Base-by-base conservation (phyloP, 2,329 filamentous ascomycete species). In the Didymella exigua region DNA sequence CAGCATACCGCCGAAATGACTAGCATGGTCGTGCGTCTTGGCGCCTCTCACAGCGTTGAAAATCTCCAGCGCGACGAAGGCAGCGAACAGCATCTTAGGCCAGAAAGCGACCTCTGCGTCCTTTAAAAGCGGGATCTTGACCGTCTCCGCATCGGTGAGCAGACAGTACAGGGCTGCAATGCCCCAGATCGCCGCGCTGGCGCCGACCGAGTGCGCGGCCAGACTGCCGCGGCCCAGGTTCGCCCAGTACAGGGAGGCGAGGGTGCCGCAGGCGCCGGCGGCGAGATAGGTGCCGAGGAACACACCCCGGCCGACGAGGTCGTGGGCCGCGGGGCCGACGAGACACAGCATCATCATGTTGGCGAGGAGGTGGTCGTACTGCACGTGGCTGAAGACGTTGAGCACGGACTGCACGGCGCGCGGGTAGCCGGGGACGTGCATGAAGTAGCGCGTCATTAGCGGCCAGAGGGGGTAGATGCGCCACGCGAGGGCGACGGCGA, bases 331-430 rank as follows among this genome's bases (percentile, higher is more conserved):
- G 27, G 82, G 82, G 21, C 89, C 90, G 16, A 91, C 79, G 66
- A 90, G 77, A 78, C 81, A 87, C 4, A 93, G 77, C 34, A 83
- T 77, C 8, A 81, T 63, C 83, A 90, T 86, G 75, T 93, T 93
- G 36, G 80, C 69, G 21, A 79, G 18, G 2, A 75, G 50, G 52
- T 95, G 90, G 41, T 73, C 66, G 16, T 86, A 61, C 3, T 74
- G 76, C 49, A 89, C 84, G 76, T 95, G 90, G 18, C 86, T 89
- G 76, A 92, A 90, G 44, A 84, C 77, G 61, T 85, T 84, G 29
- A 85, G 84, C 24, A 93, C 66, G 58, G 90, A 73, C 59, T 83
- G 82, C 18, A 85, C 54, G 4, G 88, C 82, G 58, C 82, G 82
- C 8, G 89, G 88, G 46, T 86, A 86, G 6, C 85, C 71, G 10